These are phyloP conservation scores for Abrus pulchellus DNA, from an alignment of 306 rosid species.

Conservation along the genomic window DNA sequence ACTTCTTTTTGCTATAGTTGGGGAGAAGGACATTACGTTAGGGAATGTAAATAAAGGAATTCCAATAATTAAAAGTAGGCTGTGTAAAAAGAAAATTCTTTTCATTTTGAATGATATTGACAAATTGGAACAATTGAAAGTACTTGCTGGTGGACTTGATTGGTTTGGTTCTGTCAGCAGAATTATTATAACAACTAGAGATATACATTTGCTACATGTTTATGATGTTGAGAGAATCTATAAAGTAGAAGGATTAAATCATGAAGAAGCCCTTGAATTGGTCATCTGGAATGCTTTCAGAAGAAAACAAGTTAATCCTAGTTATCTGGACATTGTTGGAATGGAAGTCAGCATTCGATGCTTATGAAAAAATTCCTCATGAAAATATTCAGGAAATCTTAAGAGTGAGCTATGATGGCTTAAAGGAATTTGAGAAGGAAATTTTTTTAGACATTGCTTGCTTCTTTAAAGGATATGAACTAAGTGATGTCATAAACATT, in stretches of 20 bases:
- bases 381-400: constrained; percentile 28
- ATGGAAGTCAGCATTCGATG: constrained; percentile 17
- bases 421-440: background rate
- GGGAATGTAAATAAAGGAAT: constrained; percentile 18
- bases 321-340: background rate
- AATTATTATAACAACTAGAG: constrained; percentile 17
- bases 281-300: constrained; percentile 15
- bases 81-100: constrained; percentile 6
- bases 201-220: background rate
- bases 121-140: background rate
- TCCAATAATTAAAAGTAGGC: constrained; percentile 5
- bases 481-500: background rate
- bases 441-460: constrained; percentile 20
- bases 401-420: constrained; percentile 33
- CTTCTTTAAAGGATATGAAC: constrained; percentile 12
- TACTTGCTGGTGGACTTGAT: constrained; percentile 24
- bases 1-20: constrained; percentile 20
- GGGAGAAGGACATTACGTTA: background rate
- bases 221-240: constrained; percentile 20
- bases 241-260: constrained; percentile 24
- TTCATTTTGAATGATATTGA: constrained; percentile 40
- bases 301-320: background rate
- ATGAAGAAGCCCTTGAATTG: constrained; percentile 30
- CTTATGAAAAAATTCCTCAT: constrained; percentile 34
- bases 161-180: constrained; percentile 38